These are phyloP conservation scores for Clarkia xantiana DNA, from an alignment of 345 rosid genomes.

Conservation along the genomic window DNA sequence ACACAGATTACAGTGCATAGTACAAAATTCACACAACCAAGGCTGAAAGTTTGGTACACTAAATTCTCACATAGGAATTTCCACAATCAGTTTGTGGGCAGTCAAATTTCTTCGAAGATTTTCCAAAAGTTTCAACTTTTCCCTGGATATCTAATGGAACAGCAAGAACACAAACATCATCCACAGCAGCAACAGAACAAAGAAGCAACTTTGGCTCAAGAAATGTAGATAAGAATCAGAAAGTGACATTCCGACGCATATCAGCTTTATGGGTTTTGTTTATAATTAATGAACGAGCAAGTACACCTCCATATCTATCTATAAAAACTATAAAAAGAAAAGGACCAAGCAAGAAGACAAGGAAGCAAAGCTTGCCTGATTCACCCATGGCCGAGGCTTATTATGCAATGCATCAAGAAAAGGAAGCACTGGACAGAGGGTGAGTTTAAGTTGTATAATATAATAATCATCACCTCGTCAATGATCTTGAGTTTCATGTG, in stretches of 20 bases:
- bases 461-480: slow-evolving; percentile 7
- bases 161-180: neutral
- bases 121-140: too few species aligned
- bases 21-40: too few species aligned
- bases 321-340: neutral
- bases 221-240: neutral
- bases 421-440: slow-evolving; percentile 12
- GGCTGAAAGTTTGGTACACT: too few species aligned
- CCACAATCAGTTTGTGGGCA: too few species aligned
- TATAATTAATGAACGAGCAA: too few species aligned
- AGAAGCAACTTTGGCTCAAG: slow-evolving; percentile 3
- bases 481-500: slow-evolving; percentile 10
- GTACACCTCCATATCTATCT: neutral
- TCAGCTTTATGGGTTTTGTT: too few species aligned
- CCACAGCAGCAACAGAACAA: neutral
- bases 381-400: slow-evolving; percentile 24
- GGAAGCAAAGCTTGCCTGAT: slow-evolving; percentile 20
- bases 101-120: too few species aligned
- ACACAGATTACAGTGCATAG: too few species aligned
- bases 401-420: slow-evolving; percentile 13
- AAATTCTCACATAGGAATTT: too few species aligned
- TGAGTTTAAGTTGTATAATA: slow-evolving; percentile 16
- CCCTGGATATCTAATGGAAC: too few species aligned
- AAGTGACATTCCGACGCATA: neutral
- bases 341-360: neutral